Conservation (phyloP, 2,329 filamentous ascomycete genomes). For the Aspergillus persii region DNA sequence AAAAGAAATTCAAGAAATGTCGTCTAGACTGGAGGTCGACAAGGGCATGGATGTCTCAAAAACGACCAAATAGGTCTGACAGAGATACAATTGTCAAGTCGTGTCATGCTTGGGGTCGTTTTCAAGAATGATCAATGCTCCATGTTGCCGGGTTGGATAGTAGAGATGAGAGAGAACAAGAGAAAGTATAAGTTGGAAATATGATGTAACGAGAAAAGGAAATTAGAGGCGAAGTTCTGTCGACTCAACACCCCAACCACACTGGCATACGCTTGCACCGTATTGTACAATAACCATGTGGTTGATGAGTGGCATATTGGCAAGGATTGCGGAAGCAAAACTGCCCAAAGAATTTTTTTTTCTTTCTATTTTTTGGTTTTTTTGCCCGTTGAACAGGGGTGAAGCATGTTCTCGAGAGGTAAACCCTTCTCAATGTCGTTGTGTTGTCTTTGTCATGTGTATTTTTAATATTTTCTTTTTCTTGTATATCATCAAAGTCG, state of each 20-base stretch:
- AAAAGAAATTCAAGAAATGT: conserved; percentile 16
- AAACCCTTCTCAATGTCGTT: neutral
- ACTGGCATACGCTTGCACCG: neutral
- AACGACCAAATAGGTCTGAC: neutral
- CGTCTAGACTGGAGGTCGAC: conserved; percentile 5
- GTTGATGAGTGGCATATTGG: neutral
- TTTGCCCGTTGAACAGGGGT: neutral
- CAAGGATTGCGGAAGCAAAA: neutral
- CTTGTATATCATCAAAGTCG: conserved; percentile 18
- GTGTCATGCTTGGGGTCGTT: neutral
- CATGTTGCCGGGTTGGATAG: conserved; percentile 2
- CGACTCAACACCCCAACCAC: neutral
- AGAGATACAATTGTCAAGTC: neutral
- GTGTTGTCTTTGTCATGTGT: neutral
- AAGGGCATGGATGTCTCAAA: conserved; percentile 1
- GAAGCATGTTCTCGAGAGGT: neutral
- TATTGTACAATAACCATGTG: neutral
- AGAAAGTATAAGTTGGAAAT: neutral
- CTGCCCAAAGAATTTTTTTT: conserved; percentile 2
- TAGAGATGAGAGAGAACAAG: neutral
- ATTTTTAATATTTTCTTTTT: conserved; percentile 5
- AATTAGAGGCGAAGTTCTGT: conserved; percentile 5
- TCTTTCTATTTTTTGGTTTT: neutral
- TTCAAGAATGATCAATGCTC: neutral
- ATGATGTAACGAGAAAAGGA: neutral